Evolutionary conservation across 331 rosid species (phyloP), one percentile per base, ranked within the genome.

Genomic region (Acacia concinna): DNA sequence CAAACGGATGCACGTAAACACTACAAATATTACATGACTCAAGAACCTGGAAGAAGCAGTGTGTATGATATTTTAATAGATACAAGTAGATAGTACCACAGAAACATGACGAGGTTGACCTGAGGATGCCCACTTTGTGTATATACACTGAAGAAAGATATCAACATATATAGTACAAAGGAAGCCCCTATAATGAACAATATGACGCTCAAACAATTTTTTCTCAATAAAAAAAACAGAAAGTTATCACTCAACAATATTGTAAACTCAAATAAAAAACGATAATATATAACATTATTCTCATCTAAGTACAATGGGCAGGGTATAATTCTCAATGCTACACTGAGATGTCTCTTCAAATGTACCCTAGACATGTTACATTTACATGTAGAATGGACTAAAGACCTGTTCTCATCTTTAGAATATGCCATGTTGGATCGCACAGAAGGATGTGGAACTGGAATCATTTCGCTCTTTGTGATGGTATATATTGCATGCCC

Each of bases 321-420:
- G 69, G 81, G 88, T 84, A 76, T 79, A 81, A 47, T 78, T 86
- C 89, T 84, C 77, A 79, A 89, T 76, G 86, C 90, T 89, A 87
- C 92, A 68, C 90, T 81, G 90, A 80, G 81, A 80, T 81, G 87
- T 85, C 88, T 81, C 91, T 88, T 78, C 72, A 86, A 82, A 94
- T 82, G 90, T 88, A 85, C 82, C 78, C 80, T 80, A 87, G 81
- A 87, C 89, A 82, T 78, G 75, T 90, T 88, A 85, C 95, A 86
- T 67, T 85, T 88, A 80, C 95, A 88, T 78, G 87, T 86, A 88
- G 74, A 87, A 87, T 90, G 85, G 83, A 88, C 95, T 81, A 88
- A 87, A 88, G 95, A 90, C 95, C 92, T 90, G 92, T 90, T 90
- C 90, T 90, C 95, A 78, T 88, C 88, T 85, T 86, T 90, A 87